phyloP scores from a whole-genome alignment of 1,284 basidiomycete species.

The Laetiporus sulphureus region DNA sequence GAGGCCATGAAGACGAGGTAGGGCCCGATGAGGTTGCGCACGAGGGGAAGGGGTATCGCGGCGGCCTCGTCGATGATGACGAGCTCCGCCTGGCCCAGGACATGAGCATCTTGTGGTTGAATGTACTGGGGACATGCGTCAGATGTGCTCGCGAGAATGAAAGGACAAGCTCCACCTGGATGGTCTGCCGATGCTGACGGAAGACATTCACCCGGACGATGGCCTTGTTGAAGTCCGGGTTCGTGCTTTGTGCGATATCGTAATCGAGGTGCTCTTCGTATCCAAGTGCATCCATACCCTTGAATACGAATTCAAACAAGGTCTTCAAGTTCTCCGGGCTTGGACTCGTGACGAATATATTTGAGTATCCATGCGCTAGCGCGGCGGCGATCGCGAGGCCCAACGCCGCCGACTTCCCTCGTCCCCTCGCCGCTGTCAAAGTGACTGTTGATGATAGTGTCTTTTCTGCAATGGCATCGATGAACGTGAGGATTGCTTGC shows the following conservation, averaged over 20 bases:
- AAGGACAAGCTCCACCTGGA: conserved; percentile 57
- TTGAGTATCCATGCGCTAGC: conserved; percentile 92
- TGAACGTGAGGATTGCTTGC: conserved; percentile 87
- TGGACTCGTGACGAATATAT: conserved; percentile 98
- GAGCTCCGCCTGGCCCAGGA: conserved; percentile 95
- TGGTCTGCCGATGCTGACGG: conserved; percentile 88
- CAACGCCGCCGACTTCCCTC: conserved; percentile 95
- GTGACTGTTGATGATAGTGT: conserved; percentile 93
- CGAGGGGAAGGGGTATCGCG: conserved; percentile 93
- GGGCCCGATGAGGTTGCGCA: conserved; percentile 91
- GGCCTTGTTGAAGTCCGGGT: conserved; percentile 92
- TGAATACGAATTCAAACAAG: conserved; percentile 97
- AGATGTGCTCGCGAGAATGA: conserved; percentile 5
- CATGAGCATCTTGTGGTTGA: conserved; percentile 95
- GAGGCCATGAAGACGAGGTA: conserved; percentile 98
- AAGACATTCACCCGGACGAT: conserved; percentile 97
- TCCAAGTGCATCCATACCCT: conserved; percentile 90
- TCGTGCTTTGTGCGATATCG: conserved; percentile 91
- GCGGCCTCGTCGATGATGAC: conserved; percentile 99
- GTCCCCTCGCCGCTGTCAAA: conserved; percentile 90
- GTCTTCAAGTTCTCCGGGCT: conserved; percentile 98
- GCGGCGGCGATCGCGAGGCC: conserved; percentile 93
- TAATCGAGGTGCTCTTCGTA: conserved; percentile 99
- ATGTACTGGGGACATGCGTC: conserved; percentile 64
- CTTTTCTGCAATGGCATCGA: conserved; percentile 89